phyloP scores from a whole-genome alignment of 2,329 filamentous ascomycete genomes.

The Claviceps quebecensis region DNA sequence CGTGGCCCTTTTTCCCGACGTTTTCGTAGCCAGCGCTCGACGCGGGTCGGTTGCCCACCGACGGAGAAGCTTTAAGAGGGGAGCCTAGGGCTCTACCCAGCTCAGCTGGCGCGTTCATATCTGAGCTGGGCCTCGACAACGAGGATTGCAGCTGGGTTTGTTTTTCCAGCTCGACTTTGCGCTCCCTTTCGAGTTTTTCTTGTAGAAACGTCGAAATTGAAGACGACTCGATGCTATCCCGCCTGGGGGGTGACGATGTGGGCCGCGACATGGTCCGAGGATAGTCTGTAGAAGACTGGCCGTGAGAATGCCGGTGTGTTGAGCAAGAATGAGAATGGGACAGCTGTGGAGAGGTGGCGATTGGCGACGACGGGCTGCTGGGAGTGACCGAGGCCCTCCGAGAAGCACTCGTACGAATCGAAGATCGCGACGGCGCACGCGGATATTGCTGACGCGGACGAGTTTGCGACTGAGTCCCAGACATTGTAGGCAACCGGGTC shows the following conservation, averaged over 20 bases:
- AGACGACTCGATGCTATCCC: constrained; percentile 26
- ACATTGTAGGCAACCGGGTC: constrained; percentile 14
- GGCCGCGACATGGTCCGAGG: constrained; percentile 26
- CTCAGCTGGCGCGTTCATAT: constrained; percentile 26
- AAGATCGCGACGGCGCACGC: constrained; percentile 33
- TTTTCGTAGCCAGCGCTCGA: constrained; percentile 27
- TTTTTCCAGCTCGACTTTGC: constrained; percentile 34
- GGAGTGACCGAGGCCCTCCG: constrained; percentile 26
- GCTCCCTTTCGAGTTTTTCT: constrained; percentile 38
- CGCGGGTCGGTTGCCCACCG: constrained; percentile 25
- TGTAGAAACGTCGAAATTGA: constrained; percentile 38
- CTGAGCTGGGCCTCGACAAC: constrained; percentile 22
- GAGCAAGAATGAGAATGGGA: constrained; percentile 22
- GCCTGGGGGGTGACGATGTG: constrained; percentile 27
- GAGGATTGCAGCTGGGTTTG: constrained; percentile 15
- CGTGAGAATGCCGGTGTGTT: constrained; percentile 27
- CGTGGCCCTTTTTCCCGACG: constrained; percentile 39
- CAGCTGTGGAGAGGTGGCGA: constrained; percentile 22
- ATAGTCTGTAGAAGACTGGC: constrained; percentile 18
- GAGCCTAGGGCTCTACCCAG: constrained; percentile 24
- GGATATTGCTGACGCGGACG: constrained; percentile 18
- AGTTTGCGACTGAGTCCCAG: constrained; percentile 12
- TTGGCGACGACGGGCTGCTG: constrained; percentile 27
- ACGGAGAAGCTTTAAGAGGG: constrained; percentile 21
- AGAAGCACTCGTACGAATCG: constrained; percentile 27